Percentiles rank a stretch among this genome's conserved stretches.
Evolutionary conservation across 805 yeast genomes (phyloP).

Genomic region (Wickerhamomyces chaumierensis): DNA sequence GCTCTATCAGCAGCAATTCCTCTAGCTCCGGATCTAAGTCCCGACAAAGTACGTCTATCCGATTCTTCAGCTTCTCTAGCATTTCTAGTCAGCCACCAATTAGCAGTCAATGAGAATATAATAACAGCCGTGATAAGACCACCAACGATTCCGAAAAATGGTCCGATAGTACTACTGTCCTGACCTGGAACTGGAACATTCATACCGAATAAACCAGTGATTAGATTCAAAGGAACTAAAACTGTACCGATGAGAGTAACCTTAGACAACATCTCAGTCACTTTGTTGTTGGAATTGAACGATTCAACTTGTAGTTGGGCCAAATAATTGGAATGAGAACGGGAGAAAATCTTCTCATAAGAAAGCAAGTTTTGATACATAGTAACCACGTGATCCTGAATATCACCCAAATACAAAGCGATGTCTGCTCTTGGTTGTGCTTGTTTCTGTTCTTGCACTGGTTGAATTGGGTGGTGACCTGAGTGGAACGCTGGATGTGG

Average conservation of each 20-base stretch:
- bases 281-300: slow-evolving; percentile 73
- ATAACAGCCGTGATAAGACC: slow-evolving; percentile 32
- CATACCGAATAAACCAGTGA: slow-evolving; percentile 94
- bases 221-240: slow-evolving; percentile 77
- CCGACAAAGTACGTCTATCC: slow-evolving; percentile 23
- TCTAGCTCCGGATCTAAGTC: slow-evolving; percentile 10
- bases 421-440: slow-evolving; percentile 80
- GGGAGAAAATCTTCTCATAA: slow-evolving; percentile 85
- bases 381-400: slow-evolving; percentile 92
- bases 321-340: slow-evolving; percentile 85
- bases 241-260: slow-evolving; percentile 87
- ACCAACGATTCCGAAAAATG: slow-evolving; percentile 66
- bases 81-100: slow-evolving; percentile 27
- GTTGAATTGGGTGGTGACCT: slow-evolving; percentile 2
- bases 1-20: slow-evolving; percentile 10
- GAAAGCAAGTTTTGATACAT: slow-evolving; percentile 87
- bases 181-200: slow-evolving; percentile 82
- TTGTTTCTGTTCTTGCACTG: slow-evolving; percentile 8
- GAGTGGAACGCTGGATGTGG: slow-evolving; percentile 1
- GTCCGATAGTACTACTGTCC: slow-evolving; percentile 29
- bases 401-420: slow-evolving; percentile 87
- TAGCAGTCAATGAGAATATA: slow-evolving; percentile 28
- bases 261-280: slow-evolving; percentile 78
- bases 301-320: slow-evolving; percentile 93
- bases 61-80: slow-evolving; percentile 20